These are phyloP conservation scores for Coniochaeta prunicola DNA, from an alignment of 2,329 filamentous ascomycete genomes.

Conservation along the genomic window DNA sequence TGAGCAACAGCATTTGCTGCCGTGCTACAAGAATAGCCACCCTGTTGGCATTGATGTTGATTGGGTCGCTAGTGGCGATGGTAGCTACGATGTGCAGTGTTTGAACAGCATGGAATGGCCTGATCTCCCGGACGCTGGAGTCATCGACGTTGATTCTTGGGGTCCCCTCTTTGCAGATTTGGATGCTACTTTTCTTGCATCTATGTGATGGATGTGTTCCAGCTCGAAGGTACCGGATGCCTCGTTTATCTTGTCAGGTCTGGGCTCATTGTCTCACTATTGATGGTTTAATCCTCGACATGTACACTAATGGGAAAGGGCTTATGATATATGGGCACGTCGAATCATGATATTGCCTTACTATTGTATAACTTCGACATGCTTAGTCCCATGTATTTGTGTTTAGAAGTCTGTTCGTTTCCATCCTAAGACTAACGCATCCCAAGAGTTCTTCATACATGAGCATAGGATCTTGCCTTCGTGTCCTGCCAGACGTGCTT, in stretches of 20 bases:
- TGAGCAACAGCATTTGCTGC: not conserved
- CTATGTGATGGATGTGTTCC: not conserved
- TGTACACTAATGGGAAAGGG: too few relatives aligned
- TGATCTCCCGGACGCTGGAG: constrained; percentile 4
- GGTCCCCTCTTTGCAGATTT: constrained; percentile 14
- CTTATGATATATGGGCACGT: too few relatives aligned
- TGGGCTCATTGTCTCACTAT: too few relatives aligned
- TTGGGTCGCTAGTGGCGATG: not conserved
- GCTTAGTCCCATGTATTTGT: not conserved
- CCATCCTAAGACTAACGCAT: not conserved
- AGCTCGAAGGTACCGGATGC: too few relatives aligned
- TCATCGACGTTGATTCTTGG: constrained; percentile 7
- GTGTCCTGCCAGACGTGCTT: not conserved
- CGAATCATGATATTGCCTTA: too few relatives aligned
- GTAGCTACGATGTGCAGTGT: not conserved
- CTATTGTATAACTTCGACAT: too few relatives aligned
- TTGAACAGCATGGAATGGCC: constrained; percentile 3
- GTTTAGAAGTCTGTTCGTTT: not conserved
- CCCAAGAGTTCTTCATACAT: not conserved
- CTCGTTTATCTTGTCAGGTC: too few relatives aligned
- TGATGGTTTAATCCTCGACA: too few relatives aligned
- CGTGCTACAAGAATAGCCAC: not conserved
- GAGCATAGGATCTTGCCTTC: not conserved
- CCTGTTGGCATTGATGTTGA: not conserved
- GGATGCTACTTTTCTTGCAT: not conserved